These are phyloP conservation scores for Blastobotrys mokoenaii DNA, from an alignment of 805 yeast species.

Conservation along the genomic window DNA sequence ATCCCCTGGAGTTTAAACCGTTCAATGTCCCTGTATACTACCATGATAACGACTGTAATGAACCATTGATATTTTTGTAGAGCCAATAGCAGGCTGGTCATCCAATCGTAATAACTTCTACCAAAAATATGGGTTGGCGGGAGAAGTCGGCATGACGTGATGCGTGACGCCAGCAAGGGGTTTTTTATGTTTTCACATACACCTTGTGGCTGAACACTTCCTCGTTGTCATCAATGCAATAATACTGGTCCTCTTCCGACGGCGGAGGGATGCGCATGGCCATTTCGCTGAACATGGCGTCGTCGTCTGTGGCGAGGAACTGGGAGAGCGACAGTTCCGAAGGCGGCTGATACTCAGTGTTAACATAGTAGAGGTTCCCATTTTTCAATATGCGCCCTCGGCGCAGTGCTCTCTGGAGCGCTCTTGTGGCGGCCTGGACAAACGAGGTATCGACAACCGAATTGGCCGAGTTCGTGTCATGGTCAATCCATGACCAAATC, in stretches of 20 bases:
- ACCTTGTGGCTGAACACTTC: slow-evolving; percentile 30
- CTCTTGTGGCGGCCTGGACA: slow-evolving; percentile 30
- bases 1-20: not conserved
- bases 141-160: too few species aligned
- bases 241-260: slow-evolving; percentile 24
- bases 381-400: slow-evolving; percentile 27
- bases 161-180: too few species aligned
- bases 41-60: not conserved
- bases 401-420: slow-evolving; percentile 30
- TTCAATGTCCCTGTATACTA: too few species aligned
- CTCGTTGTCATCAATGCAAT: slow-evolving; percentile 28
- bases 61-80: not conserved
- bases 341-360: slow-evolving; percentile 25
- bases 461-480: slow-evolving; percentile 19
- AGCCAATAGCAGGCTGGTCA: too few species aligned
- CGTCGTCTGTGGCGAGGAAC: slow-evolving; percentile 28
- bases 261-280: slow-evolving; percentile 30
- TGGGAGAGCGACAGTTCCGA: slow-evolving; percentile 26
- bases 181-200: slow-evolving; percentile 3
- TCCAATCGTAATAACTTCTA: too few species aligned
- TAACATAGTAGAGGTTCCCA: slow-evolving; percentile 25
- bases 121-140: too few species aligned
- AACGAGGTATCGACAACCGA: slow-evolving; percentile 27
- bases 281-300: slow-evolving; percentile 27
- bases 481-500: slow-evolving; percentile 23